Evolutionary conservation across 495 filamentous ascomycete species (phyloP), one percentile per base, ranked within the genome.

Genomic region (Penicillium malachiteum): DNA sequence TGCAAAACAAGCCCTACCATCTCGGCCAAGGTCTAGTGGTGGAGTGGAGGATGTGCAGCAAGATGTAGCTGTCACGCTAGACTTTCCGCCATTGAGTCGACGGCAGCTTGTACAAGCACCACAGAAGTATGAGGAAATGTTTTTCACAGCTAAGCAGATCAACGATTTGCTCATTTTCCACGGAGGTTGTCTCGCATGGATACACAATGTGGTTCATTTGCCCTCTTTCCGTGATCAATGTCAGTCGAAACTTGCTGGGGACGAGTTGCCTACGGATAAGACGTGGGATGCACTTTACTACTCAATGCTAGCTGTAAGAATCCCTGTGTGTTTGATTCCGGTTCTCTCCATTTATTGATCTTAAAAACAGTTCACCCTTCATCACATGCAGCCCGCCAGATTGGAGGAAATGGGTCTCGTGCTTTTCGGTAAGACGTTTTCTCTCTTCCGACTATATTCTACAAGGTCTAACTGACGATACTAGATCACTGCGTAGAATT

Each of bases 181-280:
- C 17, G 7, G 56, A 16, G 41, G 34, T 0, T 14, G 46, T 17
- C 33, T 60, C 7, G 30, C 57, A 3, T 60, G 57, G 57, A 52
- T 51, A 14, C 57, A 60, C 39, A 60, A 60, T 51, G 52, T 60
- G n/a, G 52, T 60, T 14, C 57, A 60, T 42, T n/a, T 60, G 30
- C 57, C 57, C 0, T 55, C 52, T 7, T 60, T 60, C 48, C 38
- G 37, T 7, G 12, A 21, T 5, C 47, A 60, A 30, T 60, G 46
- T 40, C 26, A 52, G 33, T 5, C 12, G 8, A 17, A 10, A 13
- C 13, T 52, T 16, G n/a, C 21, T 9, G 37, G 12, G 1, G 42
- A 38, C 42, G 35, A 12, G 3, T 31, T 37, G 40, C 40, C 14
- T 1, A 4, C 21, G 5, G 18, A 44, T 12, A 40, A 2, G 7